These are phyloP conservation scores for Xylariaceae sp. DNA, from an alignment of 2,329 filamentous ascomycete species.

Conservation along the genomic window DNA sequence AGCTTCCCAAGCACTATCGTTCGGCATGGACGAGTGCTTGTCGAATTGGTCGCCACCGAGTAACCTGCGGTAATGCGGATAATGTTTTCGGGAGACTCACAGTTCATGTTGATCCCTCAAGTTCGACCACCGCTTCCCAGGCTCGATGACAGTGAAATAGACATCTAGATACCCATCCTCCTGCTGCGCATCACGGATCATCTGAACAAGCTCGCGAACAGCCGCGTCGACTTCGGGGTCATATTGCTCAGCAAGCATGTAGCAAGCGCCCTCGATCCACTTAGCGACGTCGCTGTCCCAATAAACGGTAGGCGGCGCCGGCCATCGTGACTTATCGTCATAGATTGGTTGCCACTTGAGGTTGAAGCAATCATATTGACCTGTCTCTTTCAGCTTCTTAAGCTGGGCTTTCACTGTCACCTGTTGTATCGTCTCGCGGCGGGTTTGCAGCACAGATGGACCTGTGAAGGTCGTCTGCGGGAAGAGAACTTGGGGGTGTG, in stretches of 20 bases:
- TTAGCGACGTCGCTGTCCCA: constrained; percentile 64
- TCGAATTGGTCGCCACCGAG: too few relatives aligned
- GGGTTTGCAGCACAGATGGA: constrained; percentile 43
- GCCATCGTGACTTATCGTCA: constrained; percentile 58
- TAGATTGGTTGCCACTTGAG: constrained; percentile 62
- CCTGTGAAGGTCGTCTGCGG: constrained; percentile 44
- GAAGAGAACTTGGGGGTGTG: constrained; percentile 46
- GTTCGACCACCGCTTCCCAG: constrained; percentile 61
- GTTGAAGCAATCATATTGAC: constrained; percentile 63
- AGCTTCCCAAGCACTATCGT: too few relatives aligned
- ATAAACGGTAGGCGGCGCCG: constrained; percentile 63
- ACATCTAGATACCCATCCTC: constrained; percentile 68
- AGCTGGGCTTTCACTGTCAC: constrained; percentile 58
- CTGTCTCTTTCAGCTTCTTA: constrained; percentile 57
- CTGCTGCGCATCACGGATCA: constrained; percentile 63
- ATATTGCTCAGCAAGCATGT: constrained; percentile 52
- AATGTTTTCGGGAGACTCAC: constrained; percentile 49
- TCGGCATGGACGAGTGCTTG: too few relatives aligned
- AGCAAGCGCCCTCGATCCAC: constrained; percentile 68
- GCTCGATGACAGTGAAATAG: constrained; percentile 65
- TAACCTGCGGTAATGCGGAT: too few relatives aligned
- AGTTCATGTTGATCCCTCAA: constrained; percentile 67
- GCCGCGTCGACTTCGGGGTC: constrained; percentile 55
- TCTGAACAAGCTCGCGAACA: constrained; percentile 61
- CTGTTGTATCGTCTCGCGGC: constrained; percentile 42